A percentile compares a stretch with the other conserved stretches of the same genome.
Conservation (phyloP, 352 stramenopile genomes). For the Blastocystis hominis region DNA sequence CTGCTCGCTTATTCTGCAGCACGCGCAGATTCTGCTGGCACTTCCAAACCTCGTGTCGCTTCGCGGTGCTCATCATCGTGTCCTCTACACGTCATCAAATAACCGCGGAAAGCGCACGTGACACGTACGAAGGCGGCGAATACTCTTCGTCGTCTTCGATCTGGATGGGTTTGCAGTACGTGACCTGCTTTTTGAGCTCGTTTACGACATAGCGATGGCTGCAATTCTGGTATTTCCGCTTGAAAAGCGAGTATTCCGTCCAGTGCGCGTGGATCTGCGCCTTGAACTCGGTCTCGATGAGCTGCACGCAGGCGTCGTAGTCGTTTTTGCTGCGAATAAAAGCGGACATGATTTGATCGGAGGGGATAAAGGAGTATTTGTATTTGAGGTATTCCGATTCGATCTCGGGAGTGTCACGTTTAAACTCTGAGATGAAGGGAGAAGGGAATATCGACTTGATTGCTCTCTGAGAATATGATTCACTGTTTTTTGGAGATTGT, state of each 20-base stretch:
- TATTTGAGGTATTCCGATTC: conserved; percentile 36
- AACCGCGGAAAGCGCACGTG: not conserved
- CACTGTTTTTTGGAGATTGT: conserved; percentile 21
- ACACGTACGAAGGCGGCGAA: not conserved
- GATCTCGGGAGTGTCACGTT: not conserved
- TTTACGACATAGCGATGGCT: conserved; percentile 18
- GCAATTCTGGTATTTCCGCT: not conserved
- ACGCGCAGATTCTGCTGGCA: not conserved
- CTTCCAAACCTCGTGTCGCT: not conserved
- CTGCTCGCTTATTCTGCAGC: not conserved
- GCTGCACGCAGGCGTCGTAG: not conserved
- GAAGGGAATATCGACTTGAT: not conserved
- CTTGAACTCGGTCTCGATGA: conserved; percentile 1
- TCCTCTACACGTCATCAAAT: not conserved
- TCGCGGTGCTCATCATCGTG: not conserved
- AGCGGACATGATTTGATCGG: not conserved
- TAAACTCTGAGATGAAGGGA: not conserved
- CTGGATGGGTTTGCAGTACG: not conserved
- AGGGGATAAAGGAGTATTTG: conserved; percentile 11
- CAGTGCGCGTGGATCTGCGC: not conserved
- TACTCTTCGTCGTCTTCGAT: not conserved
- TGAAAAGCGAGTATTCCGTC: not conserved
- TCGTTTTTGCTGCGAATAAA: not conserved
- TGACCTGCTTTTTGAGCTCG: not conserved
- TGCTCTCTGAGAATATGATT: conserved; percentile 8